Evolutionary conservation across 257 asterid genomes (phyloP).

Genomic region (Solanum neorickii): DNA sequence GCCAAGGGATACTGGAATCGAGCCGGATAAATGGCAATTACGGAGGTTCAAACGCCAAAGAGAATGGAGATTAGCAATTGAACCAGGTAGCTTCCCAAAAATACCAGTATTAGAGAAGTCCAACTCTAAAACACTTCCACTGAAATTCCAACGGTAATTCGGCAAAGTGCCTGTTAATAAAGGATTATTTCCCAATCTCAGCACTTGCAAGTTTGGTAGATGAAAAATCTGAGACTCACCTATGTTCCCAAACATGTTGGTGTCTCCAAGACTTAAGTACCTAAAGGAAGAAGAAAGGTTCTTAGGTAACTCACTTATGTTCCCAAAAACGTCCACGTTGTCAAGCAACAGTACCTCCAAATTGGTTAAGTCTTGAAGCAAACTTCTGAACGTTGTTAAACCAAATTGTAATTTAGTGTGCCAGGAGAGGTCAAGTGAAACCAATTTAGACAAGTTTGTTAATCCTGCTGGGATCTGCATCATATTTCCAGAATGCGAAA

Average conservation of each 20-base stretch:
- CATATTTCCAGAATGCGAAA: background rate
- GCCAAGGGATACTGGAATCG: background rate
- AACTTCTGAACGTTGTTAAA: background rate
- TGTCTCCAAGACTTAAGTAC: background rate
- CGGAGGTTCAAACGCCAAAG: rapidly evolving
- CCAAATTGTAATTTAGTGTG: background rate
- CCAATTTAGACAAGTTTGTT: background rate
- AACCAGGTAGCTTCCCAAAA: background rate
- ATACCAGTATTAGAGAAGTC: too few relatives aligned
- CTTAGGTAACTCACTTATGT: background rate
- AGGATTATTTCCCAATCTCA: too few relatives aligned
- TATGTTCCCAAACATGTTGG: background rate
- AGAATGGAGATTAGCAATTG: background rate
- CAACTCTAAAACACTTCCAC: too few relatives aligned
- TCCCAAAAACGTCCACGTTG: too few relatives aligned
- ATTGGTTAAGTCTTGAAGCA: background rate
- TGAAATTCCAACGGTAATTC: too few relatives aligned
- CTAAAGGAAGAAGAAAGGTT: background rate
- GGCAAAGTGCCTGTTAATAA: too few relatives aligned
- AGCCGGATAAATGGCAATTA: too few relatives aligned
- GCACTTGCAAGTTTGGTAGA: too few relatives aligned
- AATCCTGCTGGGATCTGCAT: background rate
- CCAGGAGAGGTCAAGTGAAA: background rate
- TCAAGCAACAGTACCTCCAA: background rate
- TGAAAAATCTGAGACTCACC: too few relatives aligned